Percentiles rank a stretch among this genome's conserved stretches.
Evolutionary conservation across 1,284 basidiomycete species (phyloP).

Genomic region (Fomitiporia mediterranea): DNA sequence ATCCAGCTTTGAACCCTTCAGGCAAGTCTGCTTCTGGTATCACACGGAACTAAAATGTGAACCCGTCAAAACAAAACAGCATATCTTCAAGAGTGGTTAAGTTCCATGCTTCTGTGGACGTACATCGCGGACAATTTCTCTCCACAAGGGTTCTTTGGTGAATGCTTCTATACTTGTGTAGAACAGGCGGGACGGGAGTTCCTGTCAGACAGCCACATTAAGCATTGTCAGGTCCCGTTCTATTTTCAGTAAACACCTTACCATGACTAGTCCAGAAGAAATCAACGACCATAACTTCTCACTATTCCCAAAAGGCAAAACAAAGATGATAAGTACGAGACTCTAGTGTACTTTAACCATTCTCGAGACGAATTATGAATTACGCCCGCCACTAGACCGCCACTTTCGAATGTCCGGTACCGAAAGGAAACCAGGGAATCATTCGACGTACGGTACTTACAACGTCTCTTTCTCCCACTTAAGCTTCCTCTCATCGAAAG

Average conservation of each 20-base stretch:
- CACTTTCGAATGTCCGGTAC: too few relatives aligned
- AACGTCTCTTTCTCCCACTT: constrained; percentile 42
- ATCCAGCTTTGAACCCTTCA: constrained; percentile 32
- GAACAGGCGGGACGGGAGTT: constrained; percentile 41
- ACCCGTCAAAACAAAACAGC: background rate
- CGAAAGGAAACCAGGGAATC: too few relatives aligned
- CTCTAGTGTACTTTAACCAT: too few relatives aligned
- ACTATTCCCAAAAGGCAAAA: constrained; percentile 29
- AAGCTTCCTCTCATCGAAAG: constrained; percentile 33
- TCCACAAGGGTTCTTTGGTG: constrained; percentile 44
- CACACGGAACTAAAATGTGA: constrained; percentile 34
- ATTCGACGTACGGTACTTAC: constrained; percentile 33
- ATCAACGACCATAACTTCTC: constrained; percentile 48
- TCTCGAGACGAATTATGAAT: too few relatives aligned
- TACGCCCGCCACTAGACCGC: too few relatives aligned
- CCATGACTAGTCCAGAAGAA: constrained; percentile 42
- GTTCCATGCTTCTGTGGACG: constrained; percentile 25
- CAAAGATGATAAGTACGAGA: too few relatives aligned
- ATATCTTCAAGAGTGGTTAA: background rate
- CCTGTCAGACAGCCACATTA: constrained; percentile 30
- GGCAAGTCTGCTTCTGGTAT: constrained; percentile 34
- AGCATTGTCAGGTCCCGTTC: constrained; percentile 15
- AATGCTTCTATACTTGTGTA: constrained; percentile 29
- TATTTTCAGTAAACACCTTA: constrained; percentile 26
- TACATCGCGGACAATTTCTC: constrained; percentile 46